These are phyloP conservation scores for Persicaria tinctoria DNA, from an alignment of 148 eudicot species.

Conservation along the genomic window DNA sequence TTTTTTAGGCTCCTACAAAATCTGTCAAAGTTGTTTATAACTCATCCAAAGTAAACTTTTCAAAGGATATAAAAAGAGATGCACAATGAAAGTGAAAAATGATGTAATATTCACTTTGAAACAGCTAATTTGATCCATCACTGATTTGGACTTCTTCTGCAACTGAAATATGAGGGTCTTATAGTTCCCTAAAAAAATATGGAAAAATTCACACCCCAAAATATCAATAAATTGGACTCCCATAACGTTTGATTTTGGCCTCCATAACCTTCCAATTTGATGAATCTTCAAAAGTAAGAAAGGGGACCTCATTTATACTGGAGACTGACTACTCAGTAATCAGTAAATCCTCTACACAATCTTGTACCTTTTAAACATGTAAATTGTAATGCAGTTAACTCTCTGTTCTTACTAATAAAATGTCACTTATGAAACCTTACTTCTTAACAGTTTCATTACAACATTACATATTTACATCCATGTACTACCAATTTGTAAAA, in stretches of 20 bases:
- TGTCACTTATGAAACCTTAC: background rate
- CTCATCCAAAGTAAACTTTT: background rate
- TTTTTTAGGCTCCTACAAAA: too few species aligned
- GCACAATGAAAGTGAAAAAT: background rate
- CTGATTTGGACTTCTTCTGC: background rate
- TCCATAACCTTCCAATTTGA: background rate
- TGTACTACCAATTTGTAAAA: background rate
- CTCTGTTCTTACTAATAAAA: slow-evolving; percentile 1
- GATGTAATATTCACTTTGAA: background rate
- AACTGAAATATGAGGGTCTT: background rate
- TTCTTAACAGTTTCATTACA: background rate
- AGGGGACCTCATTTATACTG: slow-evolving; percentile 5
- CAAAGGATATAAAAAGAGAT: background rate
- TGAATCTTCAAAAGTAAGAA: background rate
- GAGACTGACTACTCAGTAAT: background rate
- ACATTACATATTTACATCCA: background rate
- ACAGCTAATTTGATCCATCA: background rate
- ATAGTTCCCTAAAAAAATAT: background rate
- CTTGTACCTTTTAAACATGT: background rate
- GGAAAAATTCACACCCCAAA: background rate
- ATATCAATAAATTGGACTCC: background rate
- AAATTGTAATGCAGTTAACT: slow-evolving; percentile 3
- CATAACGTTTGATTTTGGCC: background rate
- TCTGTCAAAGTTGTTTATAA: too few species aligned
- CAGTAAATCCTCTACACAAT: background rate